A percentile compares a stretch with the other conserved stretches of the same genome.
These are phyloP conservation scores for Nothophytophthora sp. DNA, from an alignment of 352 stramenopile species.

Conservation along the genomic window DNA sequence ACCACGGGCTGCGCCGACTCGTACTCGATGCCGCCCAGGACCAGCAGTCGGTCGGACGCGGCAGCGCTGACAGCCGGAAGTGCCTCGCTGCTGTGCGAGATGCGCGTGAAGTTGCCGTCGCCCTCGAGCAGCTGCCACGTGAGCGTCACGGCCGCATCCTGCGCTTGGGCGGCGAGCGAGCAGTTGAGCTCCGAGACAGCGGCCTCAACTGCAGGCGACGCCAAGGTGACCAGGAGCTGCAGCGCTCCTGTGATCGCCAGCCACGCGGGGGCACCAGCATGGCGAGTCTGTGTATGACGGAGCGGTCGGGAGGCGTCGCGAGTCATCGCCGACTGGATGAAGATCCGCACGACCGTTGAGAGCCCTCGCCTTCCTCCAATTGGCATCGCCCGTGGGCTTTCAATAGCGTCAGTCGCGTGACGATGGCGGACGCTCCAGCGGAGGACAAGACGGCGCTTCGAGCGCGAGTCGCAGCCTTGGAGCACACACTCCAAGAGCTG, in stretches of 20 bases:
- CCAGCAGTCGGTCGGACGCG: conserved; percentile 31
- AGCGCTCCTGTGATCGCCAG: neutral
- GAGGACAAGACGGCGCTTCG: conserved; percentile 4
- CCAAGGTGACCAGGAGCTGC: conserved; percentile 2
- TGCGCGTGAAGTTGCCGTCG: conserved; percentile 43
- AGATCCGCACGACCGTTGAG: too few species aligned
- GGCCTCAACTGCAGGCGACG: neutral
- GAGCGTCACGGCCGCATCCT: conserved; percentile 40
- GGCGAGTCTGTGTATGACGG: too few species aligned
- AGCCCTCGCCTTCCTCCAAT: too few species aligned
- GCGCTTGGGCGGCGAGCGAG: conserved; percentile 26
- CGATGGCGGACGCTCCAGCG: conserved; percentile 12
- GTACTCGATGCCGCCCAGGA: conserved; percentile 72
- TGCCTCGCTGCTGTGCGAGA: conserved; percentile 46
- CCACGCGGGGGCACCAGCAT: too few species aligned
- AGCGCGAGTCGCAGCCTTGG: conserved; percentile 12
- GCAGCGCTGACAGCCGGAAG: conserved; percentile 9
- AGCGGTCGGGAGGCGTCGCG: too few species aligned
- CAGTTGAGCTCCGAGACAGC: conserved; percentile 33
- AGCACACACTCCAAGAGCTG: conserved; percentile 16
- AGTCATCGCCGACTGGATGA: too few species aligned
- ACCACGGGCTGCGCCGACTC: conserved; percentile 70
- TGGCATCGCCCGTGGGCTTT: too few species aligned
- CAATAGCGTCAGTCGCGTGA: too few species aligned
- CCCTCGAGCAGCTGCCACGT: conserved; percentile 34